Conservation (phyloP, 441 rosid genomes). For the Melastoma candidum region DNA sequence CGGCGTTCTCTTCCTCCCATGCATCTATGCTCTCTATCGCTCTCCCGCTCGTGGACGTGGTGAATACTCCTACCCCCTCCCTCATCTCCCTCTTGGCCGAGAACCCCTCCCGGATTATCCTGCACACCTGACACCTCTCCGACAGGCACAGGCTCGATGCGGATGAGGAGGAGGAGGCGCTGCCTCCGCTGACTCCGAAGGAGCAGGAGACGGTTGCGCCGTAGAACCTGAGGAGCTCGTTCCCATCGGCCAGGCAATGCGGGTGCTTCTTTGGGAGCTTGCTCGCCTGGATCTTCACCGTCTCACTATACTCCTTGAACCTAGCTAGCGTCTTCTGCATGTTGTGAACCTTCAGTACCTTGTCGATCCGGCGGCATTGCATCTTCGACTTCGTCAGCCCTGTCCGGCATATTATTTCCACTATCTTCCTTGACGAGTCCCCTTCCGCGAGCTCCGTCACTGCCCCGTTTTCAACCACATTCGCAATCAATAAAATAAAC, state of each 20-base stretch:
- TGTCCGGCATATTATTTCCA: conserved; percentile 78
- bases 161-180: no score
- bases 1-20: conserved; percentile 24
- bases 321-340: no score
- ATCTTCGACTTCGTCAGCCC: conserved; percentile 83
- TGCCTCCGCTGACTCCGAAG: conserved; percentile 54
- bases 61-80: conserved; percentile 74
- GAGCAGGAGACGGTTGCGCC: conserved; percentile 66
- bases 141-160: conserved; percentile 67
- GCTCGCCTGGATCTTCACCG: conserved; percentile 75
- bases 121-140: conserved; percentile 47
- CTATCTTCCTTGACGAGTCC: conserved; percentile 27
- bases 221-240: conserved; percentile 25
- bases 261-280: conserved; percentile 91
- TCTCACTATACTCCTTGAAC: conserved; percentile 53
- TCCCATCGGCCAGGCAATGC: conserved; percentile 86
- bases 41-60: conserved; percentile 88
- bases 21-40: conserved; percentile 58
- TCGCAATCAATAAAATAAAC: no score
- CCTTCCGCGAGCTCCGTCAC: conserved; percentile 94
- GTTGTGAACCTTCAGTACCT: conserved; percentile 55
- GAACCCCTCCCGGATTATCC: conserved; percentile 32
- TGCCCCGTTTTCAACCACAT: conserved; percentile 14
- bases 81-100: conserved; percentile 65
- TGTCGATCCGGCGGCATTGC: conserved; percentile 72